Percentiles rank a stretch among this genome's conserved stretches.
These are phyloP conservation scores for Hemileccinum rubropunctum DNA, from an alignment of 768 basidiomycete genomes.

Conservation along the genomic window DNA sequence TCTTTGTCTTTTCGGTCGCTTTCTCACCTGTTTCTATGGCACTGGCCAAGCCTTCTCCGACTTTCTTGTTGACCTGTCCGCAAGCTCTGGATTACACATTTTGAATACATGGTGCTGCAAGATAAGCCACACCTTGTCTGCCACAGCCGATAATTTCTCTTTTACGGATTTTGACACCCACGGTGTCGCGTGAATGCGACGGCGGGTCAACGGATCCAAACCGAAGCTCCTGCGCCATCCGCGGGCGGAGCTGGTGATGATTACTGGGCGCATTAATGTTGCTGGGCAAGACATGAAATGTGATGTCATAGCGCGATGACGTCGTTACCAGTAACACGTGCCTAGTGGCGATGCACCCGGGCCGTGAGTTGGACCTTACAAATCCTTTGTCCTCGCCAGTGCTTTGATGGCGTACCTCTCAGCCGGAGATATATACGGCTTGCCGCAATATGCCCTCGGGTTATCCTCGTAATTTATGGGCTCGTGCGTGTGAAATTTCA, in stretches of 20 bases:
- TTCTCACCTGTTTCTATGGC: conserved; percentile 43
- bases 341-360: too few relatives aligned
- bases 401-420: too few relatives aligned
- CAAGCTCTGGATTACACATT: background rate
- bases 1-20: conserved; percentile 37
- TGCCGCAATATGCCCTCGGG: too few relatives aligned
- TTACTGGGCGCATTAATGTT: background rate
- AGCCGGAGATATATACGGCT: too few relatives aligned
- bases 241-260: background rate
- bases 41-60: conserved; percentile 38
- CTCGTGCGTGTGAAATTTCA: too few relatives aligned
- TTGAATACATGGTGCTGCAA: background rate
- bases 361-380: too few relatives aligned
- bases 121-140: conserved; percentile 31
- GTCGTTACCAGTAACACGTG: background rate
- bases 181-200: conserved; percentile 32
- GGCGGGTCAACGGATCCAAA: conserved; percentile 8
- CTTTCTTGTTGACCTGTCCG: conserved; percentile 39
- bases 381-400: too few relatives aligned
- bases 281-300: background rate
- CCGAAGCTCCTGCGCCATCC: background rate
- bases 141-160: conserved; percentile 39
- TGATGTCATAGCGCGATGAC: conserved; percentile 13
- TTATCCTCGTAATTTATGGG: too few relatives aligned
- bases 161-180: conserved; percentile 32